Conservation (phyloP, 768 basidiomycete genomes). For the Amanita thiersii region DNA sequence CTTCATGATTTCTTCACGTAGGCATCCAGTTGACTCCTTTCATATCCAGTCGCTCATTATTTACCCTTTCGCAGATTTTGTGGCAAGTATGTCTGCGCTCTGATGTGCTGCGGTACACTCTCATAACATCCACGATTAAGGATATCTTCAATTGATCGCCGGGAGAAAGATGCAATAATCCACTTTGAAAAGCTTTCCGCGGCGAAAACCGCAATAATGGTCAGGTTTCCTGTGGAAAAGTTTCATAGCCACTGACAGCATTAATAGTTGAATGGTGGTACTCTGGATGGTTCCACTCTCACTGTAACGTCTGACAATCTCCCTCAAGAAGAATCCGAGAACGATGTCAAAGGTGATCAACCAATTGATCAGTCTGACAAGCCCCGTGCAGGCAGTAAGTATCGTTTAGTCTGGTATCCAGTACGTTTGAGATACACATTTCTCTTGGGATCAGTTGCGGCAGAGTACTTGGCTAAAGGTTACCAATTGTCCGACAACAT, state of each 20-base stretch:
- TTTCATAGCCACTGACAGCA: conserved; percentile 1
- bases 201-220: conserved; percentile 82
- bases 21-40: conserved; percentile 16
- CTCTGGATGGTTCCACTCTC: conserved; percentile 65
- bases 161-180: conserved; percentile 52
- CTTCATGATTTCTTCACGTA: conserved; percentile 81
- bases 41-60: conserved; percentile 9
- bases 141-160: conserved; percentile 56
- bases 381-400: conserved; percentile 76
- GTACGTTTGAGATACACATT: conserved; percentile 2
- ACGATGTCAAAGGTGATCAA: conserved; percentile 23
- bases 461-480: conserved; percentile 90
- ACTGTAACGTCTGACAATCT: conserved; percentile 62
- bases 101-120: conserved; percentile 6
- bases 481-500: conserved; percentile 76
- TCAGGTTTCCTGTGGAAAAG: no score
- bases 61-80: conserved; percentile 54
- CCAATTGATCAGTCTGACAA: conserved; percentile 82
- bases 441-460: conserved; percentile 50
- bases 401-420: neutral
- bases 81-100: conserved; percentile 50
- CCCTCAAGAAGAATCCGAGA: conserved; percentile 46
- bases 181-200: conserved; percentile 80
- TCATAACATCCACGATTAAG: conserved; percentile 22
- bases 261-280: conserved; percentile 60